These are phyloP conservation scores for Fusarium humuli DNA, from an alignment of 2,329 filamentous ascomycete species.

Conservation along the genomic window DNA sequence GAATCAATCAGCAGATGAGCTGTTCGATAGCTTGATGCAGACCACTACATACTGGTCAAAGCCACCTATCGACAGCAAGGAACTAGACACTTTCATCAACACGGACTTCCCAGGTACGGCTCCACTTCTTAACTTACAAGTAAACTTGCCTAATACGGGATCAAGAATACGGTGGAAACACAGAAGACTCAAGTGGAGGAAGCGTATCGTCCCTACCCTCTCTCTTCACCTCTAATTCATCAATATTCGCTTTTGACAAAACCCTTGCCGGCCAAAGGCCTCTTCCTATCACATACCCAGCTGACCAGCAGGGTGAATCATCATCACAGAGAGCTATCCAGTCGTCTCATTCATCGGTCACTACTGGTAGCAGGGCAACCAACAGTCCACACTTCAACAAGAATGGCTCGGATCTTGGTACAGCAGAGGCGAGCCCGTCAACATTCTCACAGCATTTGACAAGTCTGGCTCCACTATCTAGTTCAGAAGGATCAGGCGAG, in stretches of 20 bases:
- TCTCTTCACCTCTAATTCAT: neutral
- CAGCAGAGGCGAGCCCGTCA: neutral
- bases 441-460: neutral
- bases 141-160: too few relatives aligned
- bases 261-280: neutral
- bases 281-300: neutral
- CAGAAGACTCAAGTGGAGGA: neutral
- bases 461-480: neutral
- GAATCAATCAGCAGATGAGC: neutral
- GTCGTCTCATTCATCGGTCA: too few relatives aligned
- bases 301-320: too few relatives aligned
- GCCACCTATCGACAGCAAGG: neutral
- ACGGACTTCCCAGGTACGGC: neutral
- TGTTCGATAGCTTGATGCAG: neutral
- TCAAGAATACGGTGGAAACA: too few relatives aligned
- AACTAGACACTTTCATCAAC: neutral
- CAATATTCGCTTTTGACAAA: neutral
- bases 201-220: neutral
- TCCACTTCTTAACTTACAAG: too few relatives aligned
- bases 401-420: neutral
- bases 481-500: neutral
- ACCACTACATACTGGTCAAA: neutral
- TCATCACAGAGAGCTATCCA: too few relatives aligned
- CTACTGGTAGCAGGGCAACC: too few relatives aligned
- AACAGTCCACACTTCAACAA: neutral